Percentiles rank a stretch among this genome's conserved stretches.
Evolutionary conservation across 179 eudicot genomes (phyloP).

Genomic region (Corrigiola litoralis): DNA sequence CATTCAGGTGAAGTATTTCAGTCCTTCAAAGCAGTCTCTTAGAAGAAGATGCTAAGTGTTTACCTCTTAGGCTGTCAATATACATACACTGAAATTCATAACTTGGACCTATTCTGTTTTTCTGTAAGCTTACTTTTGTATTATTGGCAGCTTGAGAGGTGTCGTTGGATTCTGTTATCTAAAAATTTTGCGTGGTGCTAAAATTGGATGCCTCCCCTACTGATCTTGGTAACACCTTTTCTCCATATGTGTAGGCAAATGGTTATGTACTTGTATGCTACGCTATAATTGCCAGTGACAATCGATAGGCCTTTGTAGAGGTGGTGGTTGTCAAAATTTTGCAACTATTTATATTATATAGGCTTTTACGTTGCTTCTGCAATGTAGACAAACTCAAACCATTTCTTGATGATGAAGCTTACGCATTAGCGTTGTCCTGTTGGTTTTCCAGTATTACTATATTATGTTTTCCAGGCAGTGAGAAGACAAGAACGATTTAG

Average conservation of each 20-base stretch:
- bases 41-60: conserved; percentile 21
- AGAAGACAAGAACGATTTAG: too few species aligned
- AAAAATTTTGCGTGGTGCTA: conserved; percentile 28
- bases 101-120: background rate
- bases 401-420: background rate
- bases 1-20: conserved; percentile 62
- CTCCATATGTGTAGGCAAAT: background rate
- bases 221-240: conserved; percentile 21
- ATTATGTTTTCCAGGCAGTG: background rate
- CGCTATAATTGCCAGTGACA: background rate
- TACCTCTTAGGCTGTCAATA: conserved; percentile 11
- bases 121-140: conserved; percentile 22
- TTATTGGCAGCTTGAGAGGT: conserved; percentile 43
- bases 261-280: background rate
- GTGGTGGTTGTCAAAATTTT: background rate
- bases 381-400: background rate
- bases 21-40: conserved; percentile 22
- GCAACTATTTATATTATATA: background rate
- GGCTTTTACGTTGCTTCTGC: background rate
- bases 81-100: background rate
- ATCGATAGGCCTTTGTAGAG: background rate
- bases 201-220: conserved; percentile 30
- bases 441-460: background rate
- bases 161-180: conserved; percentile 24
- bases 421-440: background rate